Evolutionary conservation across 129 eudicot species (phyloP), one percentile per base, ranked within the genome.

Genomic region (Chrysanthemum makinoi): DNA sequence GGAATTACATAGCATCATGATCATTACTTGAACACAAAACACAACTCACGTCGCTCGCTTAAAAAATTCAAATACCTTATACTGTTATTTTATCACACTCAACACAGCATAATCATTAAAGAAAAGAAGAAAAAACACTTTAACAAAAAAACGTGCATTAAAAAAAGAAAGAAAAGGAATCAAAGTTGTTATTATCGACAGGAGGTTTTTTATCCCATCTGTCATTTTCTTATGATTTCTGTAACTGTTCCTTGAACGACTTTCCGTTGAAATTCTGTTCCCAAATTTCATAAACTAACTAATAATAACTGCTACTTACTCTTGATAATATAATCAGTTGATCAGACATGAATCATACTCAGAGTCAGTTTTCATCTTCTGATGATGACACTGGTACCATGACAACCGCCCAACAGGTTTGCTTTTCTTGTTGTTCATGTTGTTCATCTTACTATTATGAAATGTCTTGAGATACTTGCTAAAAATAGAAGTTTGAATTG

Each of bases 331-430:
- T 30, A 53, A 73, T 74, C 74, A 52, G 0, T 49, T 15, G 48
- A 62, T 64, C 72, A 13, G 26, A 46, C 74, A 50, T 91, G 98
- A 84, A 77, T 72, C 83, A 78, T 74, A 76, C 89, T 2, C 86
- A 13, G 19, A 80, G 73, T 69, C 70, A 82, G 26, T 78, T 88
- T 15, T 83, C 87, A 14, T 87, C 92, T 43, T 73, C 85, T 61
- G 82, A 83, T 75, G 85, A 79, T 52, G 83, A 77, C 65, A 84
- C 96, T 60, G 88, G 74, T 17, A 78, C 86, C 22, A 28, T 82
- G 80, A 65, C 88, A 74, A 78, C 92, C 51, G 82, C 86, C 1
- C 87, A 85, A 69, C 87, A 83, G 96, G 97, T 88, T 70, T 2
- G 52, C 6, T 0, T 6, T 69, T 39, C 39, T 33, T 14, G 0